Evolutionary conservation across 208 protist genomes (phyloP).

Genomic region (Leishmania tropica): DNA sequence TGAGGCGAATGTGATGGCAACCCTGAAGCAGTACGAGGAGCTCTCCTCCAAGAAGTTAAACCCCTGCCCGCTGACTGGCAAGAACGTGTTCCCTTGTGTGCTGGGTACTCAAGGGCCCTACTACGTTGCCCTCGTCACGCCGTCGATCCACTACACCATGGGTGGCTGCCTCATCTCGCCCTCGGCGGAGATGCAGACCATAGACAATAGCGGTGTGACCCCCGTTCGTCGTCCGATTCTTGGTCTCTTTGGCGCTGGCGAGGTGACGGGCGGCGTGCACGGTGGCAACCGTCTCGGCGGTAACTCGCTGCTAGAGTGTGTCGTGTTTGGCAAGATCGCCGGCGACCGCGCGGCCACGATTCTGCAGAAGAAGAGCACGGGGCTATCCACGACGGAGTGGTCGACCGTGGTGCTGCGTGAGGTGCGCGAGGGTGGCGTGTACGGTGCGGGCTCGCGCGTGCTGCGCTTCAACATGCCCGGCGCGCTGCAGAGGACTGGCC

Average conservation of each 20-base stretch:
- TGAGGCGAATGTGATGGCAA: slow-evolving; percentile 35
- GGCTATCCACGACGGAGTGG: slow-evolving; percentile 47
- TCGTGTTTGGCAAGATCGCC: slow-evolving; percentile 75
- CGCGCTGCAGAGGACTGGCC: slow-evolving; percentile 67
- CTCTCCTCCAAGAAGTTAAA: slow-evolving; percentile 34
- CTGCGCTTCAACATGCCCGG: slow-evolving; percentile 79
- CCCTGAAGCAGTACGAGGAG: slow-evolving; percentile 66
- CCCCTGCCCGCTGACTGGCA: slow-evolving; percentile 69
- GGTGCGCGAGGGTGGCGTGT: slow-evolving; percentile 44
- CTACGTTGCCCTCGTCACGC: slow-evolving; percentile 92
- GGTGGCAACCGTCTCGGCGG: slow-evolving; percentile 96
- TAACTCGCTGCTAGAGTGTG: slow-evolving; percentile 94
- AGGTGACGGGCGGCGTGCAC: slow-evolving; percentile 97
- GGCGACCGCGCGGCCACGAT: slow-evolving; percentile 76
- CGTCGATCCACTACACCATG: slow-evolving; percentile 98
- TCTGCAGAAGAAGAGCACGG: slow-evolving; percentile 52
- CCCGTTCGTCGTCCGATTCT: slow-evolving; percentile 75
- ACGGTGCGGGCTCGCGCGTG: slow-evolving; percentile 51
- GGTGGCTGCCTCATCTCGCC: slow-evolving; percentile 93
- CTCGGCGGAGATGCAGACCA: slow-evolving; percentile 78
- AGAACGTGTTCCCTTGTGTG: slow-evolving; percentile 79
- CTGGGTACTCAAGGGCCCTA: slow-evolving; percentile 65
- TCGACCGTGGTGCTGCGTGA: slow-evolving; percentile 52
- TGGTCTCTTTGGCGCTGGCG: slow-evolving; percentile 95
- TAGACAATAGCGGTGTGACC: slow-evolving; percentile 29